Percentiles rank a stretch among this genome's conserved stretches.
phyloP scores from a whole-genome alignment of 345 rosid species.

The Fremontodendron californicum region DNA sequence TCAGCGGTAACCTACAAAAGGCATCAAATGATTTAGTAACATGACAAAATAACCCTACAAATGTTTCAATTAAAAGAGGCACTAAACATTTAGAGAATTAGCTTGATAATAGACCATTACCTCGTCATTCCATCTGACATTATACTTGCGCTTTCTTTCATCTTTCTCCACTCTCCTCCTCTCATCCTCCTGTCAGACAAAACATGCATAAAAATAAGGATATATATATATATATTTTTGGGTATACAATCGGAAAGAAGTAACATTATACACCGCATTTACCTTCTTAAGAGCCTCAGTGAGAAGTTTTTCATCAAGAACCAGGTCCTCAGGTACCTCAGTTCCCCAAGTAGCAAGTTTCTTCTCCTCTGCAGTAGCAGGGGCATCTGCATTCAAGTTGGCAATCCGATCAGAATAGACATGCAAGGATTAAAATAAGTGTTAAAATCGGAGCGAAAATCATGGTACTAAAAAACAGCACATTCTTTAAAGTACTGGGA shows the following conservation, averaged over 20 bases:
- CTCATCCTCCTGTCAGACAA: constrained; percentile 38
- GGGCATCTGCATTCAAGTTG: constrained; percentile 24
- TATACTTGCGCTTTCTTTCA: constrained; percentile 54
- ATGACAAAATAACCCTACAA: background rate
- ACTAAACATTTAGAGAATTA: background rate
- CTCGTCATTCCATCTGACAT: constrained; percentile 42
- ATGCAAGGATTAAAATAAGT: background rate
- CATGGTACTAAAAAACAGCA: background rate
- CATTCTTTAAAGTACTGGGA: background rate
- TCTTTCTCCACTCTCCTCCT: constrained; percentile 48
- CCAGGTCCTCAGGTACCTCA: constrained; percentile 40
- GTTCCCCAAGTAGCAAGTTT: constrained; percentile 58
- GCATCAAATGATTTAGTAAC: background rate
- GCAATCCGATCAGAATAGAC: background rate
- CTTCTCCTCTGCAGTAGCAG: constrained; percentile 41
- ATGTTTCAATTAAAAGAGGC: background rate
- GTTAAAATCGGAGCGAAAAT: background rate
- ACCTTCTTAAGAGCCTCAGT: constrained; percentile 54
- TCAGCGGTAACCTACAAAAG: constrained; percentile 35
- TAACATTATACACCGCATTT: background rate
- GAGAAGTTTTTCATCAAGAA: constrained; percentile 43
- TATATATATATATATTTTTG: background rate
- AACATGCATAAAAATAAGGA: background rate
- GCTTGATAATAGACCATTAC: constrained; percentile 7
- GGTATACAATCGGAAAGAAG: background rate